Evolutionary conservation across 129 eudicot genomes (phyloP).

Genomic region (Arctium minus): DNA sequence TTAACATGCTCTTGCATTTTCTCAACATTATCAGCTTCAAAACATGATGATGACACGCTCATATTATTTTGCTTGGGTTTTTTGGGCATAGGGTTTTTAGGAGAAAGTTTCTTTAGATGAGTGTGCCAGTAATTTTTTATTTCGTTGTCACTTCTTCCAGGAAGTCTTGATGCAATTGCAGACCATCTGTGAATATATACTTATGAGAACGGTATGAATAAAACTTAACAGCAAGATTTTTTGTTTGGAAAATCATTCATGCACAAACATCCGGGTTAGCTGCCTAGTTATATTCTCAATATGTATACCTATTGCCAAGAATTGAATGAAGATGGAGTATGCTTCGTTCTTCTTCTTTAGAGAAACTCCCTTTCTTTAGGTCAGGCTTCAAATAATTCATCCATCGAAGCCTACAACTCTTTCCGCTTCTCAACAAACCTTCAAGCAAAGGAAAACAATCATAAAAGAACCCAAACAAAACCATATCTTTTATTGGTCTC

Average conservation of each 20-base stretch:
- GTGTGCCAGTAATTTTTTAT: conserved; percentile 42
- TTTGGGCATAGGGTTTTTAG: not conserved
- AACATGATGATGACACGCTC: not conserved
- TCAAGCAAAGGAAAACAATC: not conserved
- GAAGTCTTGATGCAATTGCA: conserved; percentile 35
- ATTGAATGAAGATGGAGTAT: conserved; percentile 19
- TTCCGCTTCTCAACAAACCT: conserved; percentile 41
- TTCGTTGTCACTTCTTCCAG: conserved; percentile 44
- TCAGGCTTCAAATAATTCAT: conserved; percentile 37
- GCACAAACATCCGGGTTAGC: not conserved
- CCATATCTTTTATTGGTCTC: too few species aligned
- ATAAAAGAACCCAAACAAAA: not conserved
- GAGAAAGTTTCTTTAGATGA: conserved; percentile 27
- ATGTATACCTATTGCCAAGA: conserved; percentile 14
- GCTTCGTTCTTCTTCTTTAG: conserved; percentile 31
- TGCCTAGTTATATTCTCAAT: conserved; percentile 3
- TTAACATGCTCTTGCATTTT: not conserved
- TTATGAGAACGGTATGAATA: not conserved
- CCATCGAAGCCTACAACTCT: conserved; percentile 51
- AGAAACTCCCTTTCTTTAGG: conserved; percentile 31
- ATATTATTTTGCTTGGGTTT: not conserved
- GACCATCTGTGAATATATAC: conserved; percentile 34
- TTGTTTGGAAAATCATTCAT: not conserved
- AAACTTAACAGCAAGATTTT: not conserved
- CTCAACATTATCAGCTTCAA: not conserved